Conservation (phyloP, 768 basidiomycete species). For the Trametes cingulata region DNA sequence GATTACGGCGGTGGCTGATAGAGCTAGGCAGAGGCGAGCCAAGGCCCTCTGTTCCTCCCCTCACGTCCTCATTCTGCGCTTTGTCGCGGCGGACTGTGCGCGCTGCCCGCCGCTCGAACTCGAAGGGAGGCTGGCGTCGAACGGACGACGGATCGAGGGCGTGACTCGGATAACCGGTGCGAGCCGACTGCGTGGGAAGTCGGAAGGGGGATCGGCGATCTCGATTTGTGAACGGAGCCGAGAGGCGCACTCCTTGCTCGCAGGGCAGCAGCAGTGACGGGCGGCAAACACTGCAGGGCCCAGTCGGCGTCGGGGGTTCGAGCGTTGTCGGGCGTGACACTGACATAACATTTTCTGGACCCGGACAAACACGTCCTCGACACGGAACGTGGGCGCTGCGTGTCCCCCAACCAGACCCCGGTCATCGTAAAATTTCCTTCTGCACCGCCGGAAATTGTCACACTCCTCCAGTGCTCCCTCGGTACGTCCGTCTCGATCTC, state of each 20-base stretch:
- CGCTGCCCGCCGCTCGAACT: too few relatives aligned
- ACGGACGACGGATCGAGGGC: neutral
- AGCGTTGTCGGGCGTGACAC: neutral
- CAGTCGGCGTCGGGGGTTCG: neutral
- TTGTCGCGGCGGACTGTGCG: neutral
- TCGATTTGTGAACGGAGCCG: constrained; percentile 2
- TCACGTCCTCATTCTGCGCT: neutral
- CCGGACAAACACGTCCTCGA: neutral
- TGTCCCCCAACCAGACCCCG: constrained; percentile 18
- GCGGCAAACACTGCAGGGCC: neutral
- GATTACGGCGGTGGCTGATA: neutral
- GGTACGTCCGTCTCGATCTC: constrained; percentile 12
- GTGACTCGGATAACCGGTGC: neutral
- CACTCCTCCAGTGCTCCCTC: neutral
- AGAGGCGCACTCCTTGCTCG: too few relatives aligned
- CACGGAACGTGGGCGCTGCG: constrained; percentile 4
- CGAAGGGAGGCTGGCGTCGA: neutral
- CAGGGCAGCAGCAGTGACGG: too few relatives aligned
- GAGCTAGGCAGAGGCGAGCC: neutral
- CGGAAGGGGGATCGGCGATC: constrained; percentile 10
- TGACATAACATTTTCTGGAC: neutral
- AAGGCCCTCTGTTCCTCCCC: neutral
- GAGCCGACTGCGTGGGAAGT: neutral
- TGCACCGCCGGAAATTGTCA: neutral
- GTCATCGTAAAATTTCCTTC: constrained; percentile 20